Evolutionary conservation across 2,329 filamentous ascomycete species (phyloP).

Genomic region (Ophiostoma sp.): DNA sequence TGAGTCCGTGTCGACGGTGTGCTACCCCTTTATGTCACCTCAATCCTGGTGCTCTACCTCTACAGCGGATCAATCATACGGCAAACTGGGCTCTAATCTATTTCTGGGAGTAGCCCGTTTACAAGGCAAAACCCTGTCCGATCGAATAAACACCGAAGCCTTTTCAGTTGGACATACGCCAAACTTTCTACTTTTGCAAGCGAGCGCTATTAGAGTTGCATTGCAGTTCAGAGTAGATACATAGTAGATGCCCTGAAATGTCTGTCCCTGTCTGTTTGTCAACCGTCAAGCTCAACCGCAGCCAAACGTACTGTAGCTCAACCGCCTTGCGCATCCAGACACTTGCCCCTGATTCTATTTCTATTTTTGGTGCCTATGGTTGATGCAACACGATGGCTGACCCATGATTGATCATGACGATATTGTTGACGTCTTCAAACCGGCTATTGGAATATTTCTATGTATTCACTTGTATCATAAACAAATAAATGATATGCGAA

Average conservation of each 20-base stretch:
- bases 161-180: background rate
- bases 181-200: background rate
- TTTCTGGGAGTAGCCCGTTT: conserved; percentile 7
- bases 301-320: background rate
- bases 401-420: background rate
- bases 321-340: conserved; percentile 1
- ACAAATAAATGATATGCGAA: background rate
- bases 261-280: background rate
- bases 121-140: conserved; percentile 6
- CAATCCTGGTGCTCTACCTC: background rate
- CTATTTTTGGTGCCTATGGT: background rate
- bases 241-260: background rate
- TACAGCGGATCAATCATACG: conserved; percentile 2
- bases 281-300: background rate
- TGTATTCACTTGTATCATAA: too few relatives aligned
- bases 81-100: conserved; percentile 4
- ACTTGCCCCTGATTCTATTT: conserved; percentile 13
- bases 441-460: too few relatives aligned
- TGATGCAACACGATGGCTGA: background rate
- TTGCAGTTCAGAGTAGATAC: background rate
- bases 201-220: background rate
- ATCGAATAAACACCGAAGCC: background rate
- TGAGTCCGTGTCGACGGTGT: background rate
- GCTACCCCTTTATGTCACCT: background rate
- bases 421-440: background rate